Base-by-base conservation (phyloP, 257 asterid species). In the Scutellaria baicalensis region DNA sequence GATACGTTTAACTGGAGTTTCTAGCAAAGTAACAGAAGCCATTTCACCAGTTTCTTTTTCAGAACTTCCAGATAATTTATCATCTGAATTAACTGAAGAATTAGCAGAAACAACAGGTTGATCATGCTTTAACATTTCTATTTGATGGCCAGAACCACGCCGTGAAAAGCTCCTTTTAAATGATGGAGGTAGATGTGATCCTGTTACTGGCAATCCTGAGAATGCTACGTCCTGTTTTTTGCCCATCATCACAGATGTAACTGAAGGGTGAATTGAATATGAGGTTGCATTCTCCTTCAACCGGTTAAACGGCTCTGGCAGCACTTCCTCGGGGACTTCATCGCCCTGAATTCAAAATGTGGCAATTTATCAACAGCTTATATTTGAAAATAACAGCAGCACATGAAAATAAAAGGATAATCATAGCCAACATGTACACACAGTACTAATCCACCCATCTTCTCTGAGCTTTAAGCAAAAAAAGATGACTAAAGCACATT, bases 311-410 rank as follows among this genome's bases (percentile, higher is more conserved):
- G 92, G 89, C 18, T 70, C 87, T 1, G 98, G 99, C 6, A 91
- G 75, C 14, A 5, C 80, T 69, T 71, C 95, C 83, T 80, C 89
- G 0, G 99, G 97, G 67, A 94, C 81, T 44, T 94, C 98, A 76
- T 94, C 85, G 1, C 81, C 90, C 98, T 94, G 92, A 68, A 48
- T 58, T 33, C 42, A 79, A 20, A 62, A 78, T 33, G 49, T 21
- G 20, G 14, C 20, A 43, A 42, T 40, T 59, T 73, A 23, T 65
- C 40, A 69, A 36, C 52, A 47, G 18, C 18, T 45, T 8, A 3
- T 5, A 64, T 35, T 47, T 3, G 10, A n/a, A 45, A 1, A 67
- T 2, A 66, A 54, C n/a, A 42, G n/a, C 47, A 59, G 2, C 55
- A 70, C 9, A 3, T 47, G 14, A 23, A 16, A 10, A 68, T 7